phyloP scores from a whole-genome alignment of 2,329 filamentous ascomycete species.

The Diaporthe amygdali region DNA sequence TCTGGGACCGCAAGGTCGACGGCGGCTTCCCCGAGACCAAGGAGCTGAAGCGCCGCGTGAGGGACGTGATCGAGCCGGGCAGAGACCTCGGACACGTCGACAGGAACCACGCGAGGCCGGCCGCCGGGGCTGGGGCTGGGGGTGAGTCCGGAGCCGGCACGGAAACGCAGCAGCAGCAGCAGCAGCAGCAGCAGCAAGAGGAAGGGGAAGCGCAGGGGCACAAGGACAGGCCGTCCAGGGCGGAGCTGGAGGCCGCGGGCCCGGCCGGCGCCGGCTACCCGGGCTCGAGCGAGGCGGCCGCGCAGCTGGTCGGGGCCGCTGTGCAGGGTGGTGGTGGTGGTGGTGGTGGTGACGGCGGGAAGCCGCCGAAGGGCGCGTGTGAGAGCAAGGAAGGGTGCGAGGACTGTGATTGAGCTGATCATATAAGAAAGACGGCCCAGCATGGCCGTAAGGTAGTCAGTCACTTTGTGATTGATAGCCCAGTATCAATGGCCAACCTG shows the following conservation, averaged over 20 bases:
- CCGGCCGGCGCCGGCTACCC: constrained; percentile 20
- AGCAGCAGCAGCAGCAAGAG: constrained; percentile 1
- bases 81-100: constrained; percentile 85
- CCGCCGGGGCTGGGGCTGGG: background rate
- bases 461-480: background rate
- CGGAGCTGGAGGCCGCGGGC: constrained; percentile 16
- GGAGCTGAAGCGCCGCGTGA: constrained; percentile 81
- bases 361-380: background rate
- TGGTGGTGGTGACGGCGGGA: too few relatives aligned
- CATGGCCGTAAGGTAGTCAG: background rate
- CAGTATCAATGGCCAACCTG: background rate
- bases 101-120: constrained; percentile 44
- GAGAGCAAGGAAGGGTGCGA: constrained; percentile 20
- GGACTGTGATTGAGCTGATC: constrained; percentile 10
- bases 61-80: constrained; percentile 81
- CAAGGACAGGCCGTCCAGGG: constrained; percentile 6
- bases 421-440: background rate
- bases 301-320: background rate
- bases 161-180: background rate
- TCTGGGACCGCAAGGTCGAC: constrained; percentile 90
- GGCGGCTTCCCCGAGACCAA: constrained; percentile 95
- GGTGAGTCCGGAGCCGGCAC: background rate
- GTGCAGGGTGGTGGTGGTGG: background rate
- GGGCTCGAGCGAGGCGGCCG: constrained; percentile 19
- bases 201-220: background rate